These are phyloP conservation scores for Penstemon eatonii DNA, from an alignment of 257 asterid species.

Conservation along the genomic window DNA sequence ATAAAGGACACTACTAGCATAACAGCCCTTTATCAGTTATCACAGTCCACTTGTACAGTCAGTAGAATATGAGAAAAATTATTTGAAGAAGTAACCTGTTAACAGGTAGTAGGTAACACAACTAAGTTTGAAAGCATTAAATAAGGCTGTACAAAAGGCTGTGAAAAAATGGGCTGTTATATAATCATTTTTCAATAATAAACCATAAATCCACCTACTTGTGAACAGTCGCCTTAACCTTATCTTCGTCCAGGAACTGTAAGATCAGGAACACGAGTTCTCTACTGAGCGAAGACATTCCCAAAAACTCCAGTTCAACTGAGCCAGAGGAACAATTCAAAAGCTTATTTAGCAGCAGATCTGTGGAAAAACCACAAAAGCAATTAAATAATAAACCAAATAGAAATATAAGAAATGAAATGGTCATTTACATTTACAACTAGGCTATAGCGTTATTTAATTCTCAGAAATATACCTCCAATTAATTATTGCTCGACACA, in stretches of 20 bases:
- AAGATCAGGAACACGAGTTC: conserved; percentile 59
- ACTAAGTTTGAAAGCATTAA: too few species aligned
- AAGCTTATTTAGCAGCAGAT: conserved; percentile 54
- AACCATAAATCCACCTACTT: conserved; percentile 39
- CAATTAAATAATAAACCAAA: conserved; percentile 21
- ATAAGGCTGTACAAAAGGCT: too few species aligned
- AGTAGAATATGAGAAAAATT: too few species aligned
- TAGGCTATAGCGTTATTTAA: conserved; percentile 34
- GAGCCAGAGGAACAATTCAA: conserved; percentile 38
- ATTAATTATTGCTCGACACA: conserved; percentile 51
- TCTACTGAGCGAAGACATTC: conserved; percentile 89
- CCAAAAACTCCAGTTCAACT: conserved; percentile 41
- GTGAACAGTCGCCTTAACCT: conserved; percentile 59
- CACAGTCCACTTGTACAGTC: too few species aligned
- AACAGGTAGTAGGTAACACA: too few species aligned
- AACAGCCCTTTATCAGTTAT: too few species aligned
- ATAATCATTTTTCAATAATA: too few species aligned
- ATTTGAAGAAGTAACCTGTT: too few species aligned
- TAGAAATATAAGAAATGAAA: conserved; percentile 37
- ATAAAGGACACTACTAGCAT: too few species aligned
- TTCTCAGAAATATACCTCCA: conserved; percentile 39
- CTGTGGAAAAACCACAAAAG: conserved; percentile 48
- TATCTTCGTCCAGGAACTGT: conserved; percentile 58
- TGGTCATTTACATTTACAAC: conserved; percentile 53
- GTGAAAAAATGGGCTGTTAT: too few species aligned